Evolutionary conservation across 2,329 filamentous ascomycete species (phyloP).

Genomic region (Pseudogymnoascus sp.): DNA sequence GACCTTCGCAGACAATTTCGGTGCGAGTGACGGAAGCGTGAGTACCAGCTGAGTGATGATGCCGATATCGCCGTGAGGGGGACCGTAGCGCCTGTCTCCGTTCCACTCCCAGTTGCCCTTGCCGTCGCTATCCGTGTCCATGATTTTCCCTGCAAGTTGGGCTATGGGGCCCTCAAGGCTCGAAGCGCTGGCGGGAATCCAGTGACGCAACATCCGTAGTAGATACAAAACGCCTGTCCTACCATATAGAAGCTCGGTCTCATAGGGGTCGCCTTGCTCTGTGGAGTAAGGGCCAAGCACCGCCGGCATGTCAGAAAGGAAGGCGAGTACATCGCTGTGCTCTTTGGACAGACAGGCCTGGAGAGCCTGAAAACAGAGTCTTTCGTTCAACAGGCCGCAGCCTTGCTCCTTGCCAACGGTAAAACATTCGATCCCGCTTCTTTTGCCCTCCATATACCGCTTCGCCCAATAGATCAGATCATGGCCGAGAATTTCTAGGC

Average conservation of each 20-base stretch:
- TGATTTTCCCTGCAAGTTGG: constrained; percentile 49
- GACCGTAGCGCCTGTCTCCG: constrained; percentile 53
- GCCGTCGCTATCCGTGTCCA: constrained; percentile 36
- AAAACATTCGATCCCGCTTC: background rate
- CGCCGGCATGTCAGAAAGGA: background rate
- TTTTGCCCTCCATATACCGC: background rate
- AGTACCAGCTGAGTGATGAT: constrained; percentile 62
- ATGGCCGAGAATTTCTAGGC: background rate
- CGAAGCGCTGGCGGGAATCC: constrained; percentile 39
- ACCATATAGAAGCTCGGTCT: constrained; percentile 41
- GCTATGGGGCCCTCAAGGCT: constrained; percentile 45
- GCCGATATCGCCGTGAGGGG: constrained; percentile 58
- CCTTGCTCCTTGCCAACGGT: background rate
- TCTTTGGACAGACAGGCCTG: background rate
- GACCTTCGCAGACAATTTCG: constrained; percentile 43
- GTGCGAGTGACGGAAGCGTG: constrained; percentile 34
- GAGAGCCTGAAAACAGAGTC: background rate
- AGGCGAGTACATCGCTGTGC: background rate
- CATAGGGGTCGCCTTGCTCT: background rate
- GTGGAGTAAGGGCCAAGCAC: background rate
- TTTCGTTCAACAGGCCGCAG: background rate
- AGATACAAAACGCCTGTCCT: constrained; percentile 60
- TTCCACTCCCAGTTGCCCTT: constrained; percentile 52
- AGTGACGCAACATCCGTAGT: constrained; percentile 45
- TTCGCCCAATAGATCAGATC: background rate